These are phyloP conservation scores for Talaromyces marneffei DNA, from an alignment of 2,329 filamentous ascomycete genomes.

Conservation along the genomic window DNA sequence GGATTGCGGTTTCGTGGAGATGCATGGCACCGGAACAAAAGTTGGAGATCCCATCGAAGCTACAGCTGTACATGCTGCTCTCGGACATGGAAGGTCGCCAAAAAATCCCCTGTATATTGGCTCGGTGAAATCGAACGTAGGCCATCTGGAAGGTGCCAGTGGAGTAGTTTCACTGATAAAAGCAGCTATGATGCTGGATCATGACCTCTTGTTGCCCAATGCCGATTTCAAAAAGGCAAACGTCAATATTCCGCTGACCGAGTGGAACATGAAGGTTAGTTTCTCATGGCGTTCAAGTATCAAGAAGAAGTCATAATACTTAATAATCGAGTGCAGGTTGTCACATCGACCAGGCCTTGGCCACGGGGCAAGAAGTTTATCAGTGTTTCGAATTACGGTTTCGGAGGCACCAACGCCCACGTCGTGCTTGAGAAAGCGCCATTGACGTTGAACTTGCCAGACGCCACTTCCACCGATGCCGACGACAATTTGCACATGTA, in stretches of 20 bases:
- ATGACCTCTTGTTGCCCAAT: slow-evolving; percentile 22
- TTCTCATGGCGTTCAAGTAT: not conserved
- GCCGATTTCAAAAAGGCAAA: slow-evolving; percentile 18
- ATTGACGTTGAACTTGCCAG: slow-evolving; percentile 1
- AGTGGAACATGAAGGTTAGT: slow-evolving; percentile 13
- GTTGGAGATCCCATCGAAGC: slow-evolving; percentile 39
- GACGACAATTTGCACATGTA: not conserved
- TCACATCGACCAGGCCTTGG: slow-evolving; percentile 26
- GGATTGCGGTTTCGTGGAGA: slow-evolving; percentile 18
- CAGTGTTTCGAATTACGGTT: slow-evolving; percentile 43
- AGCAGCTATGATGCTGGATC: slow-evolving; percentile 18
- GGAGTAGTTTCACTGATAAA: slow-evolving; percentile 22
- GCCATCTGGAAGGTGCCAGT: slow-evolving; percentile 18
- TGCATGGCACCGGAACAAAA: slow-evolving; percentile 20
- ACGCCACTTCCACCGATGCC: slow-evolving; percentile 4
- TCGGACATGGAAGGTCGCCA: slow-evolving; percentile 2
- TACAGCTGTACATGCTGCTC: slow-evolving; percentile 25
- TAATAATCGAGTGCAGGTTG: not conserved
- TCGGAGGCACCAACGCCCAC: slow-evolving; percentile 35
- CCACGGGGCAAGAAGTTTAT: slow-evolving; percentile 23
- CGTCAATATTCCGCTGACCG: slow-evolving; percentile 16
- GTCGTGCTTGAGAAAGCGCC: slow-evolving; percentile 20
- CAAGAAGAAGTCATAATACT: not conserved
- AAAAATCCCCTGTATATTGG: slow-evolving; percentile 18
- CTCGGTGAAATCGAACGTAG: slow-evolving; percentile 25